These are phyloP conservation scores for Lyophyllum atratum DNA, from an alignment of 768 basidiomycete species.

Conservation along the genomic window DNA sequence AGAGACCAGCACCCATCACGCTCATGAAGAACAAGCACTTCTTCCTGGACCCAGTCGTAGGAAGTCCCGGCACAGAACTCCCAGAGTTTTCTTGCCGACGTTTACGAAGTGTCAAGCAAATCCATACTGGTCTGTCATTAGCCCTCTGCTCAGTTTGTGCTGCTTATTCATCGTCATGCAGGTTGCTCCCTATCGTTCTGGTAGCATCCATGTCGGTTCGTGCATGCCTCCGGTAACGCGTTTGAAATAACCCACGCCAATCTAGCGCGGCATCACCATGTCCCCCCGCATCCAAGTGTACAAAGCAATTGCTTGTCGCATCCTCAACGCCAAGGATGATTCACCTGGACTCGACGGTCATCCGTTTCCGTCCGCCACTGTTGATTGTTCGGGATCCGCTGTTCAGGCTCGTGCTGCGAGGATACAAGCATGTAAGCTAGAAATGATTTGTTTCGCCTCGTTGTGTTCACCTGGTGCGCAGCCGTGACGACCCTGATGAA, in stretches of 20 bases:
- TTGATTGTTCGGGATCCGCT: slow-evolving; percentile 42
- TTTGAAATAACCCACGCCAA: slow-evolving; percentile 8
- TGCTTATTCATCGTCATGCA: slow-evolving; percentile 25
- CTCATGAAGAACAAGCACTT: slow-evolving; percentile 19
- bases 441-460: neutral
- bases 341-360: slow-evolving; percentile 20
- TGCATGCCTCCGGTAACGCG: slow-evolving; percentile 6
- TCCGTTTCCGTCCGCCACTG: slow-evolving; percentile 6
- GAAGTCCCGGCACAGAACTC: slow-evolving; percentile 7
- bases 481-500: slow-evolving; percentile 80
- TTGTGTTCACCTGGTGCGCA: slow-evolving; percentile 17
- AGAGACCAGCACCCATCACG: neutral
- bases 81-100: slow-evolving; percentile 14
- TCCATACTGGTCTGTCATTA: slow-evolving; percentile 43
- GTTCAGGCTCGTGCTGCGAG: slow-evolving; percentile 71
- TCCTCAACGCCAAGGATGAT: slow-evolving; percentile 32
- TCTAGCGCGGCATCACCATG: slow-evolving; percentile 77
- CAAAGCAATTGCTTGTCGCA: slow-evolving; percentile 73
- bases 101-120: slow-evolving; percentile 34
- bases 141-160: neutral
- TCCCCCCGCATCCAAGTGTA: slow-evolving; percentile 81
- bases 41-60: slow-evolving; percentile 14
- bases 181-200: slow-evolving; percentile 75
- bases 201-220: slow-evolving; percentile 66
- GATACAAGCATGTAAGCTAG: slow-evolving; percentile 60